Base-by-base conservation (phyloP, 371 early-diverging fungal species). In the Smittium culicis region DNA sequence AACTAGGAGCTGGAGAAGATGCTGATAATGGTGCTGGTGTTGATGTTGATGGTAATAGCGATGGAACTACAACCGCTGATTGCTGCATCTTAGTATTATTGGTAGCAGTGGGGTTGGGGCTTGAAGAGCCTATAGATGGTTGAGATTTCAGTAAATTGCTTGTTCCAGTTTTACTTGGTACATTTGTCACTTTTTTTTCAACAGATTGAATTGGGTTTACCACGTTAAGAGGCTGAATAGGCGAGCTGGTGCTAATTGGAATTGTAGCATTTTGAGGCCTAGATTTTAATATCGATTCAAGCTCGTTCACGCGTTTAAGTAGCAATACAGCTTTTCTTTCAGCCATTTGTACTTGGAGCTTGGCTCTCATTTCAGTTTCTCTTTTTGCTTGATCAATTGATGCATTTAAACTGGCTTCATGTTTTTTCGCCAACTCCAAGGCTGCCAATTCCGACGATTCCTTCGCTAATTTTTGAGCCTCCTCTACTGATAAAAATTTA, bases 351-450 rank as follows among this genome's bases (percentile, higher is more conserved):
- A 64, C 54, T 28, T 64, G 34, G 8, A 64, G 35, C 65, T 64
- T 64, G 34, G 29, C 27, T 54, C 65, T 29, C 35, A 64, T 64
- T 54, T 64, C 65, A 17, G 34, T 1, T 30, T 64, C 65, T 45
- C 25, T 64, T 64, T 64, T 35, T 35, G 27, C 27, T 16, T 64
- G 29, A 11, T 64, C 65, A n/a, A 35, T 35, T 11, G 35, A 16
- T n/a, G 11, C 17, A 30, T 20, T 28, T 17, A 34, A 24, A 16
- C 35, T 34, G 2, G n/a, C 14, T 34, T 34, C 1, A 64, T 32
- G 24, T 64, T 11, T 27, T 11, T 17, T 64, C 8, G 8, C 2
- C 2, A 45, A 34, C 3, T 29, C 54, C 14, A 3, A 11, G 2
- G 25, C 11, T 34, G 33, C 35, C 35, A 35, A 20, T 35, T 35